These are phyloP conservation scores for Globisporangium uncinulatum DNA, from an alignment of 352 stramenopile species.

Conservation along the genomic window DNA sequence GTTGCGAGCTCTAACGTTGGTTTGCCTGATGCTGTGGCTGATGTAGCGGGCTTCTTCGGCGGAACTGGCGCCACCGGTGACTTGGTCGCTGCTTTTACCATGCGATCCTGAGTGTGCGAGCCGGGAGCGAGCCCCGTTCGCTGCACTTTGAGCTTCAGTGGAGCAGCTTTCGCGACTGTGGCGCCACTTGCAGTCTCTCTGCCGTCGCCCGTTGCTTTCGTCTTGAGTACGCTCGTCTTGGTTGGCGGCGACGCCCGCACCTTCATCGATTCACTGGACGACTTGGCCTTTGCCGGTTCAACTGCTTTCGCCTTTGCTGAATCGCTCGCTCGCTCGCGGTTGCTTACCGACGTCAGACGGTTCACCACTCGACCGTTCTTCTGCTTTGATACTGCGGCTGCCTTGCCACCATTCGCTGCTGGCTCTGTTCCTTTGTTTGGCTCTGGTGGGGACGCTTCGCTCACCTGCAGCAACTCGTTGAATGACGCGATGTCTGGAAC, in stretches of 20 bases:
- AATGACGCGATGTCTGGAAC: too few relatives aligned
- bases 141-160: conserved; percentile 1
- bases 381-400: not conserved
- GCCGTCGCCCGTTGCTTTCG: not conserved
- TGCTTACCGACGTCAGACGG: not conserved
- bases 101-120: not conserved
- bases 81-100: not conserved
- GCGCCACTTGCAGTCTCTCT: not conserved
- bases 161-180: not conserved
- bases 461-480: not conserved
- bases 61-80: not conserved
- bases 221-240: conserved; percentile 6
- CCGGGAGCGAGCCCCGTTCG: not conserved
- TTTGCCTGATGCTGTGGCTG: not conserved
- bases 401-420: not conserved
- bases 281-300: not conserved
- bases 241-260: not conserved
- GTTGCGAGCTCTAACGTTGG: not conserved
- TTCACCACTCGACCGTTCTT: conserved; percentile 1
- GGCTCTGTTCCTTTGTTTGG: not conserved
- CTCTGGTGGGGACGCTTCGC: not conserved
- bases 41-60: not conserved
- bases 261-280: not conserved
- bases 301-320: conserved; percentile 6
- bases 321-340: conserved; percentile 2